Conservation (phyloP, 257 asterid genomes). For the Verbena officinalis region DNA sequence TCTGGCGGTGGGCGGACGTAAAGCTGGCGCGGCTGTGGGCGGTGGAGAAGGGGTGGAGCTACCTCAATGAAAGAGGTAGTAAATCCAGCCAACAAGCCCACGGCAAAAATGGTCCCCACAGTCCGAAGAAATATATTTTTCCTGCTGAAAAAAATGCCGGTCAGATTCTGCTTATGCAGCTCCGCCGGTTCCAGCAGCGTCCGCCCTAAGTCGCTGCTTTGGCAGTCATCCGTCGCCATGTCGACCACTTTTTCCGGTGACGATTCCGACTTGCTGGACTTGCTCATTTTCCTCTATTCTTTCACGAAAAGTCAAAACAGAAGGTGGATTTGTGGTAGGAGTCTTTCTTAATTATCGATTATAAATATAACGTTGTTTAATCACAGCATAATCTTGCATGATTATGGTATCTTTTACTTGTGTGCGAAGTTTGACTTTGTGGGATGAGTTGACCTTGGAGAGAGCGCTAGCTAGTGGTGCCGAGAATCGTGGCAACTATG, state of each 20-base stretch:
- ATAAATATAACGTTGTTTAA: no score
- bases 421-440: no score
- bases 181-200: conserved; percentile 85
- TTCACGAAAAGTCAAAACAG: background rate
- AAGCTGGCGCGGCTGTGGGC: conserved; percentile 5
- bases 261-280: conserved; percentile 97
- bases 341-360: background rate
- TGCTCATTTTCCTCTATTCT: conserved; percentile 31
- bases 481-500: no score
- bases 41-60: conserved; percentile 75
- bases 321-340: conserved; percentile 6
- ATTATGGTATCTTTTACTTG: no score
- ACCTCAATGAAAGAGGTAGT: conserved; percentile 72
- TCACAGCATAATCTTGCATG: no score
- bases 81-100: conserved; percentile 70
- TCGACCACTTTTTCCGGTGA: conserved; percentile 93
- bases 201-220: conserved; percentile 94
- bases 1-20: conserved; percentile 67
- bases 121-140: conserved; percentile 88
- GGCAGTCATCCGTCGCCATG: conserved; percentile 91
- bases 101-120: conserved; percentile 72
- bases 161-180: conserved; percentile 98
- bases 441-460: no score
- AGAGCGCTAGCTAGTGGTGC: no score
- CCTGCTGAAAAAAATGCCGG: conserved; percentile 84